Evolutionary conservation across 2,329 filamentous ascomycete genomes (phyloP).

Genomic region (Penicillium sclerotigenum): DNA sequence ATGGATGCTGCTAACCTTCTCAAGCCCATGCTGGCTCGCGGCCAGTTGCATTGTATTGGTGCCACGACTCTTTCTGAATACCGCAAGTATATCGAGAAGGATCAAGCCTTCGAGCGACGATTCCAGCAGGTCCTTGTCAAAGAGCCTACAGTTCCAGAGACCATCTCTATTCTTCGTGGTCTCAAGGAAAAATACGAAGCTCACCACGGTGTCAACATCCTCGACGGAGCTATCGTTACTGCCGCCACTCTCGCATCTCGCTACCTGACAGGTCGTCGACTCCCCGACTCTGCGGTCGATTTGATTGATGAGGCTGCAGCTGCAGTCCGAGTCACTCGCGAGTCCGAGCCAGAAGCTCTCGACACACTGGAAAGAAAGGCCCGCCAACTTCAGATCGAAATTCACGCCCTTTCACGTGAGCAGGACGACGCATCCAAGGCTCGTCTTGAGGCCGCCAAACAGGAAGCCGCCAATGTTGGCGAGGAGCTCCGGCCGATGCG

Average conservation of each 20-base stretch:
- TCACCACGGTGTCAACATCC: slow-evolving; percentile 95
- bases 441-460: slow-evolving; percentile 76
- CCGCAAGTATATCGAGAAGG: slow-evolving; percentile 98
- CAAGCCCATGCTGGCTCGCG: slow-evolving; percentile 96
- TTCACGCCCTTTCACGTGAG: slow-evolving; percentile 88
- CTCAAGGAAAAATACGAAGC: slow-evolving; percentile 98
- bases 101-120: slow-evolving; percentile 93
- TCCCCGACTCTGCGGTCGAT: slow-evolving; percentile 96
- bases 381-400: slow-evolving; percentile 93
- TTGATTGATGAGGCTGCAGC: slow-evolving; percentile 94
- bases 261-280: slow-evolving; percentile 83
- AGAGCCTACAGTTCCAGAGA: slow-evolving; percentile 83
- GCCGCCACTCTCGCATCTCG: slow-evolving; percentile 88
- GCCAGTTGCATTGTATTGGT: slow-evolving; percentile 95
- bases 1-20: slow-evolving; percentile 98
- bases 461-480: slow-evolving; percentile 89
- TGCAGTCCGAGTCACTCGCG: slow-evolving; percentile 89
- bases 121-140: slow-evolving; percentile 99
- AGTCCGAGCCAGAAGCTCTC: slow-evolving; percentile 93
- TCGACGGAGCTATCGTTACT: slow-evolving; percentile 87
- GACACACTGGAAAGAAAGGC: slow-evolving; percentile 89
- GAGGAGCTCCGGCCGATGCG: slow-evolving; percentile 88
- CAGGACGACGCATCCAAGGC: slow-evolving; percentile 89
- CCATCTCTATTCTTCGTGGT: slow-evolving; percentile 95
- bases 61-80: slow-evolving; percentile 94